phyloP scores from a whole-genome alignment of 352 stramenopile species.

The Blastocystis sp. region DNA sequence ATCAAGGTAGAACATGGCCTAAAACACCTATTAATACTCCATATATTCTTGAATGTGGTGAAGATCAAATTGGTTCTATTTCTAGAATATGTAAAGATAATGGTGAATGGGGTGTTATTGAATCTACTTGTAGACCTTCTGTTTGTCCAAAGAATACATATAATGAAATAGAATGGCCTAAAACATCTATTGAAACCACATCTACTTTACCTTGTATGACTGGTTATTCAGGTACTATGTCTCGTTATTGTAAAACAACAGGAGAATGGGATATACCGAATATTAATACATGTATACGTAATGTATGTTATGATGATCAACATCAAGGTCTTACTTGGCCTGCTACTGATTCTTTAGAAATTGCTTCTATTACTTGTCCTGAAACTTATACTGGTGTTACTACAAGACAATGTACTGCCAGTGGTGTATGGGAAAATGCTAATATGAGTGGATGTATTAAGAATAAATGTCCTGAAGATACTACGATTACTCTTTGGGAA shows the following conservation, averaged over 20 bases:
- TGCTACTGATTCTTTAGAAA: neutral
- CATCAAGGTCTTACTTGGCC: conserved; percentile 1
- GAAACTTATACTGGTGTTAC: neutral
- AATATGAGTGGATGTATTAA: neutral
- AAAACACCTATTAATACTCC: conserved; percentile 6
- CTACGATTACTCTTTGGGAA: neutral
- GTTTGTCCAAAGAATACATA: conserved; percentile 10
- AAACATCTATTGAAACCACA: neutral
- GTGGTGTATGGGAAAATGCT: conserved; percentile 1
- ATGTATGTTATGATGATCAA: conserved; percentile 9
- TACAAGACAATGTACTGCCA: neutral
- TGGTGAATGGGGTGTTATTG: conserved; percentile 8
- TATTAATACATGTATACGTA: no score
- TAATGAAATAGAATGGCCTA: conserved; percentile 3
- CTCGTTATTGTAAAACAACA: neutral
- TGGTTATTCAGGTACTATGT: conserved; percentile 17
- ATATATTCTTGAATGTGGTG: conserved; percentile 3
- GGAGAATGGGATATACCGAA: no score
- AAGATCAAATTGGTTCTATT: conserved; percentile 4
- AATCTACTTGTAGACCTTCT: neutral
- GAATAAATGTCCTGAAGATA: neutral
- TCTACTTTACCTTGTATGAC: neutral
- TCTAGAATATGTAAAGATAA: neutral
- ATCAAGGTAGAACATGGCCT: conserved; percentile 5
- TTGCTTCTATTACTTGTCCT: neutral